Percentiles rank a stretch among this genome's conserved stretches.
These are phyloP conservation scores for Hamigera avellanea DNA, from an alignment of 495 filamentous ascomycete species.

Conservation along the genomic window DNA sequence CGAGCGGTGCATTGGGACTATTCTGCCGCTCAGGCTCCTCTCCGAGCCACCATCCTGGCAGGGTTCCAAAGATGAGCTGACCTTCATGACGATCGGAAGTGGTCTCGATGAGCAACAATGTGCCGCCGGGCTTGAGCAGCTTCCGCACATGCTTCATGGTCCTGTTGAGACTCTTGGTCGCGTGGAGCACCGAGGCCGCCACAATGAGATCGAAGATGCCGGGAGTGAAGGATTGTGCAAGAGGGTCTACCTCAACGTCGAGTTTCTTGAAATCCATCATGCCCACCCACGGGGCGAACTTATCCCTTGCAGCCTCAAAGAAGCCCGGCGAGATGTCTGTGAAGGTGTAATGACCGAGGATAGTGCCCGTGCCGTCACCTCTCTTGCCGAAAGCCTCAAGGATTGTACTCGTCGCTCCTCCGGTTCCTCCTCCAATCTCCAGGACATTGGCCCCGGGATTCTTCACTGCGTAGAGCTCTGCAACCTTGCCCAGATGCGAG, in stretches of 20 bases:
- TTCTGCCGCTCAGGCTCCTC: background rate
- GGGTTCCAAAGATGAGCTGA: slow-evolving; percentile 2
- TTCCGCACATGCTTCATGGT: slow-evolving; percentile 28
- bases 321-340: slow-evolving; percentile 37
- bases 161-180: slow-evolving; percentile 21
- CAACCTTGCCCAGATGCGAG: slow-evolving; percentile 1
- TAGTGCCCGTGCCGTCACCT: background rate
- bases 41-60: slow-evolving; percentile 9
- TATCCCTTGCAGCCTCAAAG: slow-evolving; percentile 20
- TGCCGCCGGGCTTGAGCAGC: slow-evolving; percentile 18
- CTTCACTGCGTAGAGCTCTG: slow-evolving; percentile 23
- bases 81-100: background rate
- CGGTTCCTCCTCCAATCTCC: slow-evolving; percentile 39
- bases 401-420: slow-evolving; percentile 21
- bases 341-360: slow-evolving; percentile 15
- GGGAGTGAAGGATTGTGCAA: slow-evolving; percentile 23
- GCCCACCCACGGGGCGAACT: slow-evolving; percentile 11
- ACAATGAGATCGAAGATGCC: slow-evolving; percentile 31
- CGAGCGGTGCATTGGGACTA: background rate
- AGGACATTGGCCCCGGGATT: slow-evolving; percentile 29
- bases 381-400: slow-evolving; percentile 8
- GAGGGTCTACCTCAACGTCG: slow-evolving; percentile 24
- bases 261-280: slow-evolving; percentile 25
- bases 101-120: slow-evolving; percentile 12
- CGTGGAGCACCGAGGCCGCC: slow-evolving; percentile 35